A percentile compares a stretch with the other conserved stretches of the same genome.
These are phyloP conservation scores for Hortiboletus flavorubellus DNA, from an alignment of 768 basidiomycete genomes.

Conservation along the genomic window DNA sequence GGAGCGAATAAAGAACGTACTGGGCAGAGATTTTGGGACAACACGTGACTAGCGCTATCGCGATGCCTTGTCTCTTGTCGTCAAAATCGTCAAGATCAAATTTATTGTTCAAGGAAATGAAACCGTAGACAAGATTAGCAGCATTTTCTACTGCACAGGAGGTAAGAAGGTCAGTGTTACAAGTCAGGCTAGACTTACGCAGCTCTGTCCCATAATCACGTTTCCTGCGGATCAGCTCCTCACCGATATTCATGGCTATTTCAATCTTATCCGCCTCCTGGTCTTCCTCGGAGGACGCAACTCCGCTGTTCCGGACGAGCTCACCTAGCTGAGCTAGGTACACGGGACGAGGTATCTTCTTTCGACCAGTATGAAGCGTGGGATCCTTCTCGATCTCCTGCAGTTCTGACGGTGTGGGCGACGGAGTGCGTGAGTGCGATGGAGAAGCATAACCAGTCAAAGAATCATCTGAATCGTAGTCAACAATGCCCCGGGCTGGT, in stretches of 20 bases:
- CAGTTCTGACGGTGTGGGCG: conserved; percentile 79
- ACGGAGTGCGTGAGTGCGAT: conserved; percentile 65
- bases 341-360: conserved; percentile 77
- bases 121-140: conserved; percentile 69
- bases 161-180: conserved; percentile 1
- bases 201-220: conserved; percentile 83
- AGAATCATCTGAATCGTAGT: conserved; percentile 80
- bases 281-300: conserved; percentile 50
- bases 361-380: conserved; percentile 63
- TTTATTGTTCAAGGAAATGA: conserved; percentile 76
- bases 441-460: conserved; percentile 72
- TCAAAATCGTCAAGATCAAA: conserved; percentile 83
- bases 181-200: conserved; percentile 40
- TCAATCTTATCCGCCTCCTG: conserved; percentile 76
- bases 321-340: conserved; percentile 84
- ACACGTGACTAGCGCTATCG: conserved; percentile 79
- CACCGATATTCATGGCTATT: conserved; percentile 75
- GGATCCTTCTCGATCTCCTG: conserved; percentile 86
- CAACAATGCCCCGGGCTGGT: conserved; percentile 22
- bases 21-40: conserved; percentile 75
- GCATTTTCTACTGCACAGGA: conserved; percentile 79
- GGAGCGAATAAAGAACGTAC: conserved; percentile 45
- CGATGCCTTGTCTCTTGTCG: conserved; percentile 65
- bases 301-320: conserved; percentile 61
- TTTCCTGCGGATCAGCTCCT: conserved; percentile 83